Percentiles rank a stretch among this genome's conserved stretches.
Conservation (phyloP, 176 grass and related monocot species). For the Eleusine indica region DNA sequence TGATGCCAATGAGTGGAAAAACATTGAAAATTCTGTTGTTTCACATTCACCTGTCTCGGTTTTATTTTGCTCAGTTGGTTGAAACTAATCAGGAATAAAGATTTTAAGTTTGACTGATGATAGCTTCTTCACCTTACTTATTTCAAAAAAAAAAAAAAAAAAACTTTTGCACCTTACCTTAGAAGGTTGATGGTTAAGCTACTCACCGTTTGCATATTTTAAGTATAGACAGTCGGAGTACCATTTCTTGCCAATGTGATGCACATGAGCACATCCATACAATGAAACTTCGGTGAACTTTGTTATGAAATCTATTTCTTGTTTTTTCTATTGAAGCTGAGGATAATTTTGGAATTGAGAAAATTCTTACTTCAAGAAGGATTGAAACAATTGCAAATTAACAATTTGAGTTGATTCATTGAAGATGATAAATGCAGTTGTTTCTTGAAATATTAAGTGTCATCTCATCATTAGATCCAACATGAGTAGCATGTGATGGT, state of each 20-base stretch:
- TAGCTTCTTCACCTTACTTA: background rate
- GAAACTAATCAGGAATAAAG: background rate
- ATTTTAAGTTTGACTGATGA: conserved; percentile 1
- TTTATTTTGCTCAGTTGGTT: background rate
- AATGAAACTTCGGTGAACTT: conserved; percentile 21
- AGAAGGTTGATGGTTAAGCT: conserved; percentile 21
- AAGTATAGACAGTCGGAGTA: background rate
- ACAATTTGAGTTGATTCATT: conserved; percentile 23
- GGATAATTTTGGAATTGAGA: background rate
- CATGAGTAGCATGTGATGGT: background rate
- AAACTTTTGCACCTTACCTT: background rate
- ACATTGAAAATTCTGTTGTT: background rate
- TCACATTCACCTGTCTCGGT: background rate
- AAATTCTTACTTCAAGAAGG: background rate
- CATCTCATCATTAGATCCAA: background rate
- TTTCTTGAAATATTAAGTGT: background rate
- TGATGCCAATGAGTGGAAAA: background rate
- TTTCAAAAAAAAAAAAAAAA: too few species aligned
- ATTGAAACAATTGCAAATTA: conserved; percentile 9
- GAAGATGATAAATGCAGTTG: conserved; percentile 6
- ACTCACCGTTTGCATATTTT: background rate
- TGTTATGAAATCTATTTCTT: background rate
- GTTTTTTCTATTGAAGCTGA: background rate
- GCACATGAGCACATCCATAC: background rate
- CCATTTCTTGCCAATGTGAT: conserved; percentile 3